These are phyloP conservation scores for Smallanthus sonchifolius DNA, from an alignment of 129 eudicot genomes.

Conservation along the genomic window DNA sequence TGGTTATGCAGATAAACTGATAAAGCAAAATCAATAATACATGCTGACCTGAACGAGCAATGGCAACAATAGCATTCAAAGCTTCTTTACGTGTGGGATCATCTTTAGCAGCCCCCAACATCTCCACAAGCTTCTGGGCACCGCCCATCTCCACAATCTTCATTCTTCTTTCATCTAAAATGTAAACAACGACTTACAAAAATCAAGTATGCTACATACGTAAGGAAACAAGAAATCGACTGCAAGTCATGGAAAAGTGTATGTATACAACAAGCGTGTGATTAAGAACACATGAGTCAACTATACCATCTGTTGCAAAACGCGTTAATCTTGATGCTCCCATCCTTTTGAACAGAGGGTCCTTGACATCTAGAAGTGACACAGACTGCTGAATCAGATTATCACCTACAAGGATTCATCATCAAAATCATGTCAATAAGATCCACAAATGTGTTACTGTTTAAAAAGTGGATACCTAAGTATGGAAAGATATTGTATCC, in stretches of 20 bases:
- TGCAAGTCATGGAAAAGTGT: neutral
- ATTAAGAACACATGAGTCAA: neutral
- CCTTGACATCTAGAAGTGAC: constrained; percentile 80
- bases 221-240: neutral
- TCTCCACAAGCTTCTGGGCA: constrained; percentile 61
- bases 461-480: constrained; percentile 46
- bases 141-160: constrained; percentile 92
- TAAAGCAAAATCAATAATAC: neutral
- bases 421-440: neutral
- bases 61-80: constrained; percentile 78
- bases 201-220: neutral
- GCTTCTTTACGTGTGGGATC: constrained; percentile 84
- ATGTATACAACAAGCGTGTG: neutral
- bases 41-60: constrained; percentile 74
- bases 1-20: neutral
- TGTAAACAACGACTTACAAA: neutral
- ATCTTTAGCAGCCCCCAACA: constrained; percentile 83
- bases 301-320: constrained; percentile 74
- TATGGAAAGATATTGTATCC: constrained; percentile 80
- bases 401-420: constrained; percentile 50
- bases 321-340: constrained; percentile 94
- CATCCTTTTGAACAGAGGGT: constrained; percentile 86
- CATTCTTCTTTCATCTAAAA: constrained; percentile 76
- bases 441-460: neutral
- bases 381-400: constrained; percentile 82